These are phyloP conservation scores for Xeromyces bisporus DNA, from an alignment of 495 filamentous ascomycete genomes.

Conservation along the genomic window DNA sequence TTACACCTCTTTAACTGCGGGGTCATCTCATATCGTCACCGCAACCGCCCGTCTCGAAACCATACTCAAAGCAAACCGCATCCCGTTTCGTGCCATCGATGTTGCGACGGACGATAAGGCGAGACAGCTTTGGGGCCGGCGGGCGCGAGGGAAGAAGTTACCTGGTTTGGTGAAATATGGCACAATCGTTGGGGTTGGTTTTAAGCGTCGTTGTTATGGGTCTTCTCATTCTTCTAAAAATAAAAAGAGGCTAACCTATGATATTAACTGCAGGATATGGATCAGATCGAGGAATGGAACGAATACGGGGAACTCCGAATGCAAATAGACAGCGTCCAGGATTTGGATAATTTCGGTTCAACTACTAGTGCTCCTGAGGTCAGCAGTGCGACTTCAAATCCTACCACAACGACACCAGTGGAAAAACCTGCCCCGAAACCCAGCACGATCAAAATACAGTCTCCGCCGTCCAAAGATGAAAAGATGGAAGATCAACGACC, in stretches of 20 bases:
- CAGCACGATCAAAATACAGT: constrained; percentile 28
- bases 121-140: constrained; percentile 74
- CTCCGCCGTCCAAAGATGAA: constrained; percentile 20
- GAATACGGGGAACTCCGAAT: constrained; percentile 91
- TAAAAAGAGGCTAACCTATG: neutral
- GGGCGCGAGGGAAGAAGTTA: constrained; percentile 64
- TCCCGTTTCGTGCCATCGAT: constrained; percentile 85
- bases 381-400: constrained; percentile 14
- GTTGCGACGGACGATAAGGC: constrained; percentile 85
- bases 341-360: constrained; percentile 19
- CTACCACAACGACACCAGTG: constrained; percentile 16
- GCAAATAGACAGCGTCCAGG: constrained; percentile 39
- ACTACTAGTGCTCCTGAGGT: constrained; percentile 23
- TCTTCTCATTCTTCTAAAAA: constrained; percentile 7
- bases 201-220: too few relatives aligned
- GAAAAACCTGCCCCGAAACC: constrained; percentile 18
- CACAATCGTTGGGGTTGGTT: constrained; percentile 70
- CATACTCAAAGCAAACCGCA: constrained; percentile 85
- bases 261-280: constrained; percentile 48
- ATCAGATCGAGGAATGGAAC: constrained; percentile 96
- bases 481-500: constrained; percentile 22
- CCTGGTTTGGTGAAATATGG: constrained; percentile 83
- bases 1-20: constrained; percentile 88
- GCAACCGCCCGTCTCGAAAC: constrained; percentile 91
- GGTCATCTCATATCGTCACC: constrained; percentile 93